These are phyloP conservation scores for Gaertneriomyces semiglobifer DNA, from an alignment of 192 early-diverging fungal species.

Conservation along the genomic window DNA sequence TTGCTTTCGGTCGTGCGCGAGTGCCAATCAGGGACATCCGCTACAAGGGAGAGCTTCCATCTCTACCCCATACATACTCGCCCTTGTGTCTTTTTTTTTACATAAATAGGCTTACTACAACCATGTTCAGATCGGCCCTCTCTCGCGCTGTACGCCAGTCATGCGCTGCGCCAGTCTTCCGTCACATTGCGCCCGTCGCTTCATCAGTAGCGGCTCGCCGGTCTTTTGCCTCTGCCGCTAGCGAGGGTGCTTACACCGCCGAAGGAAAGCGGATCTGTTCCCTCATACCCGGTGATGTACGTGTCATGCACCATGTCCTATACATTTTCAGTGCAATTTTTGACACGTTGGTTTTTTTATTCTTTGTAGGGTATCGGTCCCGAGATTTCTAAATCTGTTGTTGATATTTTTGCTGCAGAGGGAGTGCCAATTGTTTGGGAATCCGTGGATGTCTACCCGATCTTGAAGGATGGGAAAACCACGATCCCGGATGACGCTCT, in stretches of 20 bases:
- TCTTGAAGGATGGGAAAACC: conserved; percentile 87
- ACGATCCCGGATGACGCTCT: conserved; percentile 90
- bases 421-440: conserved; percentile 97
- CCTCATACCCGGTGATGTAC: conserved; percentile 86
- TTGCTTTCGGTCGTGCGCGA: too few relatives aligned
- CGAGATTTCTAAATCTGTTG: conserved; percentile 91
- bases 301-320: too few relatives aligned
- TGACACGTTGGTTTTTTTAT: too few relatives aligned
- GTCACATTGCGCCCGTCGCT: background rate
- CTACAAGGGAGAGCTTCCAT: too few relatives aligned
- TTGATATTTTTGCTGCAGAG: conserved; percentile 87
- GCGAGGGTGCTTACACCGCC: conserved; percentile 29
- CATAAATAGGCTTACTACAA: background rate
- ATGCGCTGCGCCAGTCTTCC: conserved; percentile 1
- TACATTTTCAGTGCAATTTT: too few relatives aligned
- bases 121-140: conserved; percentile 26
- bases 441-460: conserved; percentile 87
- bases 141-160: conserved; percentile 31
- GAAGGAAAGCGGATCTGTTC: conserved; percentile 69
- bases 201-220: conserved; percentile 18
- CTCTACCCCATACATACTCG: too few relatives aligned
- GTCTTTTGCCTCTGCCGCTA: conserved; percentile 19
- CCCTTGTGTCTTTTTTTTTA: background rate
- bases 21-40: too few relatives aligned
- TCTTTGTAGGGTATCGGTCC: conserved; percentile 81